Evolutionary conservation across 2,329 filamentous ascomycete genomes (phyloP), one percentile per base, ranked within the genome.

Genomic region (Ophiostoma tasmaniense): DNA sequence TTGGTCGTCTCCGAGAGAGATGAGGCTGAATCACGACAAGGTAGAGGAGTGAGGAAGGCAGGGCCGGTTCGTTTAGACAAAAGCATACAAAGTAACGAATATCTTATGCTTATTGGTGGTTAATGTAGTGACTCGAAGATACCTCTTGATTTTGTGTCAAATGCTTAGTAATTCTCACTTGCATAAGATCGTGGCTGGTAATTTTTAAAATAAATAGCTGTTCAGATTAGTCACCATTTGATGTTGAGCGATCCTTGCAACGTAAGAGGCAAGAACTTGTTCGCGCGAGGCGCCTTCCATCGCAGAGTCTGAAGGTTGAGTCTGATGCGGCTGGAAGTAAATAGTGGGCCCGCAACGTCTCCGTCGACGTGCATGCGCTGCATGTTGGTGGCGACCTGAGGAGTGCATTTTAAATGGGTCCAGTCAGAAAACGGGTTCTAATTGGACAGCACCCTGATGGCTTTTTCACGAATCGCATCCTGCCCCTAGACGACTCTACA

Each of bases 31-130:
- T 33, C 37, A 35, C 35, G 55, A 61, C 30, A 35, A 35, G 59
- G 59, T n/a, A 62, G 59, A 20, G 28, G 59, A 17, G 30, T 35
- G 30, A 11, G 59, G 59, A 62, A 62, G 59, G 8, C 20, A 35
- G 14, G 59, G 59, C 30, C 25, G 55, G 55, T 20, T 61, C 55
- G 59, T 62, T 25, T 62, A 62, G 59, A 62, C 59, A 62, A 62
- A 62, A 62, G 59, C 30, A 62, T 62, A 61, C 28, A 35, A 62
- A n/a, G 59, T 30, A 62, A 62, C 30, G 20, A 62, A 35, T n/a
- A 22, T 33, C 8, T 62, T 20, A 37, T 35, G 59, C 55, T 61
- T 20, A 2, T 55, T 52, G n/a, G 3, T 55, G 50, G 4, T n/a
- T 20, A 20, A 45, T 45, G 42, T 20, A 6, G 17, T 45, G 42